Evolutionary conservation across 202 grass and related monocot genomes (phyloP), one percentile per base, ranked within the genome.

Genomic region (Carex sylvatica): DNA sequence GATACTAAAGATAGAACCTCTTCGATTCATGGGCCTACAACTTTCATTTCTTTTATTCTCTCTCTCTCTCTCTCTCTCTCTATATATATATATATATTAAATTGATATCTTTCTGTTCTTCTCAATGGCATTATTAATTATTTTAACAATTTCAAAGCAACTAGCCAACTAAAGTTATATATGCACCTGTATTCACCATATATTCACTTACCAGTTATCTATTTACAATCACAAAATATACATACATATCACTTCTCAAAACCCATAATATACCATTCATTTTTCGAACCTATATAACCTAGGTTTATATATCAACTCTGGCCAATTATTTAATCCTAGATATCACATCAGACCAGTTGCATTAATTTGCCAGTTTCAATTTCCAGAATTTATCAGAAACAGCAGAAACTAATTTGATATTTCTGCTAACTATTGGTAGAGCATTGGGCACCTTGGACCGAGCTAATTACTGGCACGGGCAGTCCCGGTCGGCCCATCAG

Each of bases 381-480:
- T 54, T 31, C 23, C 47, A 75, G 22, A 54, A 28, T 75, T 30
- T 12, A 18, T 31, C 71, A 18, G 4, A 31, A 30, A 74, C 70
- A 26, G 23, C 49, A 56, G 24, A 55, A 1, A 75, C 22, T 31
- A 76, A 56, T 56, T 33, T 49, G 38, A 51, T 9, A 15, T 36
- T 18, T 79, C 4, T 68, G 15, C 78, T 56, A 89, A 78, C 78
- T 31, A 26, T 70, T 74, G 38, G 91, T 88, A 44, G 86, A 87
- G 80, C 93, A 97, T 58, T 85, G 83, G 18, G 81, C 71, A n/a
- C 79, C 87, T 61, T 85, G 87, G 49, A 84, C 66, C n/a, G 76
- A 80, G 54, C 55, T 81, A n/a, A n/a, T n/a, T 11, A 83, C 59
- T 20, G 85, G 19, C 2, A 62, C 58, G 7, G 52, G 54, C 2